These are phyloP conservation scores for Adansonia madagascariensis DNA, from an alignment of 441 rosid species.

Conservation along the genomic window DNA sequence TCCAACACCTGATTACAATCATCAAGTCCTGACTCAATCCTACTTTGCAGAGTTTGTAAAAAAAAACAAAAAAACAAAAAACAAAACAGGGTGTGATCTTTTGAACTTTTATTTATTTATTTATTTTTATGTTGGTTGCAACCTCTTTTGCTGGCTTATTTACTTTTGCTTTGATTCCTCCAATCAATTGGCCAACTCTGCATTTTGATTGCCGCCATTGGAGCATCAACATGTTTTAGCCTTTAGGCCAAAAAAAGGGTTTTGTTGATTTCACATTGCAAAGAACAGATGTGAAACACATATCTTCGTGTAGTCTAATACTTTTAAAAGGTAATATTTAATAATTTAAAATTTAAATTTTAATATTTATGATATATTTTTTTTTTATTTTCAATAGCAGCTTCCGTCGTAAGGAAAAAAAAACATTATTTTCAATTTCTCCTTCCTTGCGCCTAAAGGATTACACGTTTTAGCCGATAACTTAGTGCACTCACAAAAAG, in stretches of 20 bases:
- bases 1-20: neutral
- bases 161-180: slow-evolving; percentile 24
- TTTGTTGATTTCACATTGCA: slow-evolving; percentile 20
- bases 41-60: neutral
- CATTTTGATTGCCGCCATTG: neutral
- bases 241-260: neutral
- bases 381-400: no score
- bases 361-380: no score
- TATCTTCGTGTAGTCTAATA: neutral
- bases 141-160: slow-evolving; percentile 14
- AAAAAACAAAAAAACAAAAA: neutral
- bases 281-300: neutral
- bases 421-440: neutral
- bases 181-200: slow-evolving; percentile 15
- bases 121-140: slow-evolving; percentile 8
- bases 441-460: neutral
- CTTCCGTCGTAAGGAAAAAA: no score
- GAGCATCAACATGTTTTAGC: neutral
- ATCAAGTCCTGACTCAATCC: neutral
- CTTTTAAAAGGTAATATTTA: no score
- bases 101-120: neutral
- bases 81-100: neutral
- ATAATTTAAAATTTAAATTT: no score
- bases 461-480: neutral
- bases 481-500: no score